Evolutionary conservation across 2,329 filamentous ascomycete genomes (phyloP).

Genomic region (Xylariales sp.): DNA sequence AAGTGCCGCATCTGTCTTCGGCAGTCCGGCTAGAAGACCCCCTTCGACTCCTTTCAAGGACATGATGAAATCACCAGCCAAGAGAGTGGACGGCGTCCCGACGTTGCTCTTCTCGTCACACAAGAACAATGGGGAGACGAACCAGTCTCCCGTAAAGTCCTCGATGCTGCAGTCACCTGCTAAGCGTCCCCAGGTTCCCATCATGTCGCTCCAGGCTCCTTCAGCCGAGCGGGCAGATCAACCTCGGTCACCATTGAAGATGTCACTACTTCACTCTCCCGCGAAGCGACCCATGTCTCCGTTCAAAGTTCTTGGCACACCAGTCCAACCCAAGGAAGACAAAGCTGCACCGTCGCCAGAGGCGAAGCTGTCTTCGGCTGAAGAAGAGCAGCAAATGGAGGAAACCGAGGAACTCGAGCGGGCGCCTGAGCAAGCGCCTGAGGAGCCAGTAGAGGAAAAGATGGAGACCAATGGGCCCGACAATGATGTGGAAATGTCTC

Average conservation of each 20-base stretch:
- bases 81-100: constrained; percentile 41
- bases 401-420: not conserved
- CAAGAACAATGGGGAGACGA: constrained; percentile 21
- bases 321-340: constrained; percentile 10
- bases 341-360: constrained; percentile 5
- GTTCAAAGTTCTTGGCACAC: constrained; percentile 18
- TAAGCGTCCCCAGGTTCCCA: constrained; percentile 34
- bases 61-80: constrained; percentile 51
- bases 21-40: constrained; percentile 52
- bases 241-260: constrained; percentile 30
- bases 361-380: not conserved
- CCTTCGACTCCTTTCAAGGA: constrained; percentile 51
- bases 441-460: not conserved
- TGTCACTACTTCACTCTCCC: constrained; percentile 25
- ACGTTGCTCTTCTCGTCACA: constrained; percentile 23
- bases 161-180: constrained; percentile 49
- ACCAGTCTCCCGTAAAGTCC: constrained; percentile 41
- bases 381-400: not conserved
- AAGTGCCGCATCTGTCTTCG: constrained; percentile 32
- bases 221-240: constrained; percentile 24
- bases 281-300: constrained; percentile 26
- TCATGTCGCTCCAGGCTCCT: constrained; percentile 19
- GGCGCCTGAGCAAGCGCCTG: not conserved
- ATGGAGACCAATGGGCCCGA: not conserved
- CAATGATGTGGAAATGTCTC: constrained; percentile 12